Base-by-base conservation (phyloP, 129 eudicot genomes). In the Saposhnikovia divaricata region DNA sequence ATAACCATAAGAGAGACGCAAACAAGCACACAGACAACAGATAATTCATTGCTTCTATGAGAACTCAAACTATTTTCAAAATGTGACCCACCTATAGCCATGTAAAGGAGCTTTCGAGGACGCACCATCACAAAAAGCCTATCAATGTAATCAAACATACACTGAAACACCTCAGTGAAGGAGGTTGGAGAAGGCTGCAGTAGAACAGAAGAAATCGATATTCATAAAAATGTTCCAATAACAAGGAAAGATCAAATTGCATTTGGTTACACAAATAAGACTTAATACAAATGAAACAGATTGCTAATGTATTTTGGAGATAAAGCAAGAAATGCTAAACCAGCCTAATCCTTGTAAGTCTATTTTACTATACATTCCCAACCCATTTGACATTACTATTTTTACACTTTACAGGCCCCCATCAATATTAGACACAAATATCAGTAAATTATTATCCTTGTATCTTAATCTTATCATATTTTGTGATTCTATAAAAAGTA, bases 141-240 rank as follows among this genome's bases (percentile, higher is more conserved):
- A 79, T 95, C 99, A 51, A 95, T 95, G 85, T 92, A 95, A 88
- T 92, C 97, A 89, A 95, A 95, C 80, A 95, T 81, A 86, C 97
- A 90, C 72, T 92, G 89, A 76, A 96, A 96, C 86, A 96, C 99
- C 94, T 96, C 98, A 25, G 88, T 90, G 84, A 96, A 96, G 44
- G 96, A 87, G 55, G 99, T 90, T 78, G 99, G 99, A 69, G 98
- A 85, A 81, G 99, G 98, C 99, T 96, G 94, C 93, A 87, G 77
- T 28, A 6, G 23, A 78, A 10, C 5, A 65, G 31, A 79, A 79
- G 63, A 66, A 53, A 66, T 28, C n/a, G 70, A 7, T 78, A 51
- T 25, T 16, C 12, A 44, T 21, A 16, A 72, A 72, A 19, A 44
- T 23, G 27, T 27, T 51, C 11, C 79, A 21, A 72, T 37, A 65